Percentiles rank a stretch among this genome's conserved stretches.
Evolutionary conservation across 208 protist genomes (phyloP).

Genomic region (Novymonas esmeraldas): DNA sequence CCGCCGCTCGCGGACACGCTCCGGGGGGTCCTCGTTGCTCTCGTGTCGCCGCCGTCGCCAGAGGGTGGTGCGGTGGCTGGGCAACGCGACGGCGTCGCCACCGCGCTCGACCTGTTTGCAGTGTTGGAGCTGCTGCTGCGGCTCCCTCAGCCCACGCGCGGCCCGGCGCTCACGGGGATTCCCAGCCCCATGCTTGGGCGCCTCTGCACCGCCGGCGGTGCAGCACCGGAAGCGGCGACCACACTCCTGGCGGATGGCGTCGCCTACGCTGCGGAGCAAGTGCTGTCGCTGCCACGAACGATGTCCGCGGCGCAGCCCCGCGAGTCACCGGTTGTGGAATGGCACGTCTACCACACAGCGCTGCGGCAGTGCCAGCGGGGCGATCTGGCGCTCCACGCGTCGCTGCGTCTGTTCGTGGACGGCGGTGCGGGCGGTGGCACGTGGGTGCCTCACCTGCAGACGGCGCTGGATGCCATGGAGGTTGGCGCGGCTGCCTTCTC

Average conservation of each 20-base stretch:
- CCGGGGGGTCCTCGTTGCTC: not conserved
- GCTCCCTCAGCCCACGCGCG: not conserved
- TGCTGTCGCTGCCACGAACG: not conserved
- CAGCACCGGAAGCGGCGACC: no score
- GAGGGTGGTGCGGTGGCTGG: not conserved
- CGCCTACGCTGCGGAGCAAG: not conserved
- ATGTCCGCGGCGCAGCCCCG: not conserved
- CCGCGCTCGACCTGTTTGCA: not conserved
- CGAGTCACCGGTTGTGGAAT: no score
- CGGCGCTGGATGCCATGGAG: slow-evolving; percentile 3
- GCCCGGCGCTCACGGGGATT: no score
- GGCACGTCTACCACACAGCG: slow-evolving; percentile 8
- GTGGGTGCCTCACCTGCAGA: not conserved
- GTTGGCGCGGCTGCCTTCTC: slow-evolving; percentile 6
- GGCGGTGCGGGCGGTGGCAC: not conserved
- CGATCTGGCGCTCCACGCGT: slow-evolving; percentile 3
- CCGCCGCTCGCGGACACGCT: not conserved
- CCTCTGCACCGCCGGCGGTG: no score
- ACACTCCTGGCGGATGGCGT: not conserved
- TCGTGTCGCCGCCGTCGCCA: not conserved
- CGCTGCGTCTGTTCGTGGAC: not conserved
- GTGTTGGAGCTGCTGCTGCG: slow-evolving; percentile 1
- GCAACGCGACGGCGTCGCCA: not conserved
- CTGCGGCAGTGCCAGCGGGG: not conserved
- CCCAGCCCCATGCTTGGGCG: no score